Evolutionary conservation across 805 yeast species (phyloP), one percentile per base, ranked within the genome.

Genomic region (Candida takata): DNA sequence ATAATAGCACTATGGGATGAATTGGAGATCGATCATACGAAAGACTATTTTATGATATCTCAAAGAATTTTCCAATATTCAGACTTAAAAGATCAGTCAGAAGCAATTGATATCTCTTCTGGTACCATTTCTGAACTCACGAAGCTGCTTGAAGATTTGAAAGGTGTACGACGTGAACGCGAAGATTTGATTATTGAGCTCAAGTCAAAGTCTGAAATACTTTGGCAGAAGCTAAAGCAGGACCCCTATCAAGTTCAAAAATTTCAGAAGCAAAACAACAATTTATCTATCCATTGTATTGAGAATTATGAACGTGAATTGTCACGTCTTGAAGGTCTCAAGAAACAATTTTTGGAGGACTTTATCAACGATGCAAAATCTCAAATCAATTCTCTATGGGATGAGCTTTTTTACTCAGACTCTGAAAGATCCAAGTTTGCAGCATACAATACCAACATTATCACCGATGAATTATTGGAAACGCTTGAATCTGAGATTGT

Each of bases 401-500:
- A 68, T 24, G 57, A 65, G 8, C 57, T 88, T 46, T 77, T 70
- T 54, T 80, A 70, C 42, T 67, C 81, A 2, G 69, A 65, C 1
- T 67, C 62, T 1, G 77, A 79, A 34, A 67, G 72, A 44, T 42
- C 40, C 1, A 52, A 51, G 2, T 83, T 84, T 55, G 54, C 64
- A 23, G 49, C 42, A 17, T 65, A 54, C 48, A 59, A 58, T 31
- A 51, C 56, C 33, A 49, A 68, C 27, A 62, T 62, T 5, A 72
- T 58, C 33, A 75, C 78, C 40, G 96, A 87, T 42, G 57, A 61
- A 0, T 54, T 84, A 2, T 62, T 88, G 36, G 69, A 67, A 3
- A 63, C 64, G 4, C 87, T 86, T 54, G 90, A 85, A 47, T 41
- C 49, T 1, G 90, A 86, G 48, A 62, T 84, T 8, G 55, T 54